Percentiles rank a stretch among this genome's conserved stretches.
phyloP scores from a whole-genome alignment of 78 protist species.

The Guillardia theta region DNA sequence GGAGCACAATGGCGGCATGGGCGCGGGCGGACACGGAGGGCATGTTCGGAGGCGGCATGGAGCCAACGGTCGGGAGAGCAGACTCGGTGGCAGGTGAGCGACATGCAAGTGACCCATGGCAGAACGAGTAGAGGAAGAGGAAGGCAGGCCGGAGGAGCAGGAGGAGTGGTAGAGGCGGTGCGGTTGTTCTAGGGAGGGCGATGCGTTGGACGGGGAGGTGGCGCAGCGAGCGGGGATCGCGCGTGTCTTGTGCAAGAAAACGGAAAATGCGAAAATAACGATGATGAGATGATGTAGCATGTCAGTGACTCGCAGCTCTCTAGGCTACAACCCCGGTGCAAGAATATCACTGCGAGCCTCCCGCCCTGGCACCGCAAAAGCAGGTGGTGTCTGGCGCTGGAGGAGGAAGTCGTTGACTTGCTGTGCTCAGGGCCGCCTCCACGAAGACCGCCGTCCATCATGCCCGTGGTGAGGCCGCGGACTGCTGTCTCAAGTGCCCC shows the following conservation, averaged over 20 bases:
- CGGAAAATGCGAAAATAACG: too few species aligned
- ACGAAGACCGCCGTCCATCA: neutral
- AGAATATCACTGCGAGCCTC: too few species aligned
- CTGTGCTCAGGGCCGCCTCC: neutral
- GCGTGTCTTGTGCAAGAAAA: too few species aligned
- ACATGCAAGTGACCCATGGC: neutral
- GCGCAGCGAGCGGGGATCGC: too few species aligned
- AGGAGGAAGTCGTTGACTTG: neutral
- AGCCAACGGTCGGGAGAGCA: neutral
- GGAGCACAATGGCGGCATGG: too few species aligned
- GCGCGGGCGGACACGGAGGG: neutral
- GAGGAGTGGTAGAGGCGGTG: too few species aligned
- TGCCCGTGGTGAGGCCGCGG: neutral
- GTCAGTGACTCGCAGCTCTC: too few species aligned
- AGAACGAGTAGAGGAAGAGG: neutral
- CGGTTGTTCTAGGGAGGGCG: neutral
- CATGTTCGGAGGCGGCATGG: neutral
- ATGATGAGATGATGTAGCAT: too few species aligned
- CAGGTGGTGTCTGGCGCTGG: neutral
- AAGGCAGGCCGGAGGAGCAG: neutral
- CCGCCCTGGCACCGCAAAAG: neutral
- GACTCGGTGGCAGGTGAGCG: neutral
- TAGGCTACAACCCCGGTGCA: too few species aligned
- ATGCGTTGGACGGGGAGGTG: too few species aligned
- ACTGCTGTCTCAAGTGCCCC: neutral